Evolutionary conservation across 2,329 filamentous ascomycete genomes (phyloP), one percentile per base, ranked within the genome.

Genomic region (Pseudocercospora pini-densiflorae): DNA sequence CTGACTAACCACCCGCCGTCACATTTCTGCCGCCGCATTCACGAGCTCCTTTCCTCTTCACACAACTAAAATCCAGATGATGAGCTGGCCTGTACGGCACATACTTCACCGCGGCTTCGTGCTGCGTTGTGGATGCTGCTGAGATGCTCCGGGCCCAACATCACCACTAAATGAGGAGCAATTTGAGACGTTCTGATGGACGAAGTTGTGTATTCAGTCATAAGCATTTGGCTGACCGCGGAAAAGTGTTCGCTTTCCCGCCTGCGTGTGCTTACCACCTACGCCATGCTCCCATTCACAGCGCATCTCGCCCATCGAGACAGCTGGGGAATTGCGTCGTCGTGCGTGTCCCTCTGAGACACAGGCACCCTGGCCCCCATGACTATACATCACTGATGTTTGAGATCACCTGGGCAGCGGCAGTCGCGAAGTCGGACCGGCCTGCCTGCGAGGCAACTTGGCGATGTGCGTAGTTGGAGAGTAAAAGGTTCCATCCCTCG

Each of bases 41-140:
- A 31, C 54, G 54, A 19, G 75, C 78, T 74, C 72, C 79, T 83
- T 81, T 81, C 78, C 81, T 86, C 84, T 81, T 78, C 80, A 87
- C 80, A 86, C 88, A 92, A 92, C 90, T 92, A 92, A 88, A 87
- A 87, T 89, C 90, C 89, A 87, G 79, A 84, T 90, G 90, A 93
- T 86, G 90, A 91, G 89, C 83, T 83, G 63, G 87, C 86, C 85
- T 85, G 77, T 81, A 79, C 77, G 79, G 77, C 83, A 85, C 81
- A 78, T 74, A 68, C 69, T 68, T 67, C 68, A 63, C 61, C 64
- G 64, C 62, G 67, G 67, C 53, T 40, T 60, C 47, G 59, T 33
- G 61, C 70, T 69, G 75, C 65, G 77, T 79, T 71, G 80, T 80
- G 82, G 81, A 81, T 80, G 81, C 74, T 83, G 81, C 76, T 82